A percentile compares a stretch with the other conserved stretches of the same genome.
Conservation (phyloP, 305 asterid genomes). For the Coffea humblotiana region DNA sequence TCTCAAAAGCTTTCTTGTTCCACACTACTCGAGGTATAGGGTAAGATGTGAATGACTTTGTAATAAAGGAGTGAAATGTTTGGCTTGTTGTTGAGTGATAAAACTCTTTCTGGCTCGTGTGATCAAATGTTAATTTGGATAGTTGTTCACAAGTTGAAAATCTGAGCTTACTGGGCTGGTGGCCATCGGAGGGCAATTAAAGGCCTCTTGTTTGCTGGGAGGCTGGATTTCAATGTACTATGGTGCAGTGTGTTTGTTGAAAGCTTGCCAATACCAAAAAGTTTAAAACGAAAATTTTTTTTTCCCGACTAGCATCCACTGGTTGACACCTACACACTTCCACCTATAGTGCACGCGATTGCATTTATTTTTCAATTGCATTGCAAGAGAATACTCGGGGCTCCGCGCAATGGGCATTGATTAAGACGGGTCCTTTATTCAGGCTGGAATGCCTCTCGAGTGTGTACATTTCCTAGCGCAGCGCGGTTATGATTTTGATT, state of each 20-base stretch:
- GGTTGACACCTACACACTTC: too few species aligned
- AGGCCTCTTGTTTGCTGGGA: neutral
- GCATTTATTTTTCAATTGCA: too few species aligned
- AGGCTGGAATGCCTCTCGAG: neutral
- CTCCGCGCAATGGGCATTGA: too few species aligned
- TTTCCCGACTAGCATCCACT: too few species aligned
- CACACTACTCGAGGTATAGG: neutral
- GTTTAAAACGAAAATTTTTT: too few species aligned
- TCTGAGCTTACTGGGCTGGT: neutral
- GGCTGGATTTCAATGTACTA: neutral
- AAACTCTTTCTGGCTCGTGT: neutral
- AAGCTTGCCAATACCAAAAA: neutral
- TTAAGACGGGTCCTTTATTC: too few species aligned
- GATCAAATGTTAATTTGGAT: neutral
- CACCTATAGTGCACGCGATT: too few species aligned
- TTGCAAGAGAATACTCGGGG: too few species aligned
- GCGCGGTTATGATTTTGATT: neutral
- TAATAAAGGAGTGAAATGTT: neutral
- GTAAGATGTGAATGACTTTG: neutral
- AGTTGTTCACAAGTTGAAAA: neutral
- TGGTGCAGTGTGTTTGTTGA: neutral
- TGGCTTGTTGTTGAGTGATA: neutral
- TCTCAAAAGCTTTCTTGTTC: neutral
- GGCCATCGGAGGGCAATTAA: neutral
- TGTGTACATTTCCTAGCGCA: neutral